Percentiles rank a stretch among this genome's conserved stretches.
phyloP scores from a whole-genome alignment of 1,139 yeast species.

The Scheffersomyces quercinus region DNA sequence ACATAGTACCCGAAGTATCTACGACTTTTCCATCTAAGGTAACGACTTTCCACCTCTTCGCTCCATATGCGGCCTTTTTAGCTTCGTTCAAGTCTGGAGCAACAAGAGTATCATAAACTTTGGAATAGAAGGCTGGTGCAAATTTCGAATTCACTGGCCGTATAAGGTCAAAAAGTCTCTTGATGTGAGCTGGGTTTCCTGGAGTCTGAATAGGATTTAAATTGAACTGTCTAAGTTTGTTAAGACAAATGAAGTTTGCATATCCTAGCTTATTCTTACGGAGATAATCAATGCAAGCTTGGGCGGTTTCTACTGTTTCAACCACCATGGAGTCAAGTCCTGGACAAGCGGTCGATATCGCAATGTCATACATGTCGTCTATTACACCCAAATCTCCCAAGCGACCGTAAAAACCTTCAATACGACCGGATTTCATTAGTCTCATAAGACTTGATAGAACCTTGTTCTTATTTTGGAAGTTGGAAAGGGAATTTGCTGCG shows the following conservation, averaged over 20 bases:
- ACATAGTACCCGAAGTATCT: conserved; percentile 95
- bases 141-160: conserved; percentile 66
- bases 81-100: conserved; percentile 81
- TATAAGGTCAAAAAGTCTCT: conserved; percentile 83
- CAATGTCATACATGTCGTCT: conserved; percentile 85
- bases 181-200: conserved; percentile 68
- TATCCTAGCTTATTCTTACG: conserved; percentile 85
- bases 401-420: conserved; percentile 84
- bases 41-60: conserved; percentile 80
- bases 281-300: conserved; percentile 83
- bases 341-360: conserved; percentile 93
- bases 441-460: conserved; percentile 71
- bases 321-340: conserved; percentile 92
- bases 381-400: conserved; percentile 89
- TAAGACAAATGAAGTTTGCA: conserved; percentile 81
- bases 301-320: conserved; percentile 91
- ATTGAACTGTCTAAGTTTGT: conserved; percentile 68
- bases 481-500: conserved; percentile 58
- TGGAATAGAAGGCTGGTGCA: conserved; percentile 87
- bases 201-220: conserved; percentile 62
- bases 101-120: conserved; percentile 82
- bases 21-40: conserved; percentile 91
- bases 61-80: conserved; percentile 83
- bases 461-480: conserved; percentile 65
- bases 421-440: conserved; percentile 77